phyloP scores from a whole-genome alignment of 495 filamentous ascomycete species.

The Cercophora sp. region DNA sequence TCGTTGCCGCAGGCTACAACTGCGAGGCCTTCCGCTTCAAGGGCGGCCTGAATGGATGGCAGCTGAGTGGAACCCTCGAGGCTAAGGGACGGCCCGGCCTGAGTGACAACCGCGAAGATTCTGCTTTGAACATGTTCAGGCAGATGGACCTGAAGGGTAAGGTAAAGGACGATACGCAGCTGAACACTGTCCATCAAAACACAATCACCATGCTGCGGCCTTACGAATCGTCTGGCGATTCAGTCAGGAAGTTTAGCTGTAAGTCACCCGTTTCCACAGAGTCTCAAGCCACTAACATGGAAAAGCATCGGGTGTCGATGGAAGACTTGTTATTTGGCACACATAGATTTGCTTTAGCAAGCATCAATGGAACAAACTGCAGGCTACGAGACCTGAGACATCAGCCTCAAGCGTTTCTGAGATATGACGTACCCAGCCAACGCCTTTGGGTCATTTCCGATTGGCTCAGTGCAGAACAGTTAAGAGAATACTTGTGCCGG shows the following conservation, averaged over 20 bases:
- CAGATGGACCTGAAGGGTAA: conserved; percentile 98
- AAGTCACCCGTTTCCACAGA: conserved; percentile 40
- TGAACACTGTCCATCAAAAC: conserved; percentile 97
- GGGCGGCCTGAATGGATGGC: conserved; percentile 81
- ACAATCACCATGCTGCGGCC: conserved; percentile 79
- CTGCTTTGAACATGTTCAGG: conserved; percentile 96
- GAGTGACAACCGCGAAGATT: conserved; percentile 51
- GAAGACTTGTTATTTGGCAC: conserved; percentile 80
- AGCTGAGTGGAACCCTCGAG: conserved; percentile 79
- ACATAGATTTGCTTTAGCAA: conserved; percentile 23
- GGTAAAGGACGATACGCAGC: conserved; percentile 77
- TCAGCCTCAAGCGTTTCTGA: background rate
- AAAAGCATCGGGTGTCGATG: conserved; percentile 87
- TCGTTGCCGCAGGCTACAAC: conserved; percentile 93
- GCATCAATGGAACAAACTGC: background rate
- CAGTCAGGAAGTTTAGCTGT: conserved; percentile 82
- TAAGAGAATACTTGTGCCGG: too few species aligned
- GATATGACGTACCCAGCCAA: background rate
- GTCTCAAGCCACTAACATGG: conserved; percentile 36
- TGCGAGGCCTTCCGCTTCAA: conserved; percentile 90
- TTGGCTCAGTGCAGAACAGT: background rate
- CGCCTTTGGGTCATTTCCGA: background rate
- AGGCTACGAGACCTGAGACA: background rate
- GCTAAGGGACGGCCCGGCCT: conserved; percentile 62
- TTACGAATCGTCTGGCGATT: conserved; percentile 62